A percentile compares a stretch with the other conserved stretches of the same genome.
phyloP scores from a whole-genome alignment of 75 land plant genomes.

The Cupressus sempervirens region DNA sequence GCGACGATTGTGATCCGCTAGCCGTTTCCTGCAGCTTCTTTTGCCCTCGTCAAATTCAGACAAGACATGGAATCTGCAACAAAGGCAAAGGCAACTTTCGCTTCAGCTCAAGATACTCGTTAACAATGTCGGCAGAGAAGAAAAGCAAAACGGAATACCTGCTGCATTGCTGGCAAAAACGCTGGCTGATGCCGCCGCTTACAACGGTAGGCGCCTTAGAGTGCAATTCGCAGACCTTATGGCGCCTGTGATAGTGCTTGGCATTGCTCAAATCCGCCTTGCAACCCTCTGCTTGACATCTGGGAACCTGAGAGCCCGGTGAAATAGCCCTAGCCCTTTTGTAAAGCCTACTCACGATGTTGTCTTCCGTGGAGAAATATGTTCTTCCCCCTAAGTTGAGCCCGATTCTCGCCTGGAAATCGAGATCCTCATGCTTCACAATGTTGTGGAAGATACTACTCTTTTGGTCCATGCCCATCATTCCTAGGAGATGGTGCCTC shows the following conservation, averaged over 20 bases:
- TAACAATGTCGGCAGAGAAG: neutral
- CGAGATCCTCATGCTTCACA: slow-evolving; percentile 5
- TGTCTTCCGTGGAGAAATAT: slow-evolving; percentile 10
- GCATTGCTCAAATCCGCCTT: slow-evolving; percentile 43
- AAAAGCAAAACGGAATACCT: slow-evolving; percentile 9
- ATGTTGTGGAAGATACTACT: slow-evolving; percentile 3
- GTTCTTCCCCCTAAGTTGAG: slow-evolving; percentile 11
- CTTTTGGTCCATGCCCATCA: slow-evolving; percentile 10
- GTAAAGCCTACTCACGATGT: slow-evolving; percentile 3
- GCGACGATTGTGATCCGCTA: slow-evolving; percentile 48
- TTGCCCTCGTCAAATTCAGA: slow-evolving; percentile 52
- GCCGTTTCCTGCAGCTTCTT: slow-evolving; percentile 52
- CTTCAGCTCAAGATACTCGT: neutral
- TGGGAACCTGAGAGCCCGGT: slow-evolving; percentile 15
- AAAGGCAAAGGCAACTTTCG: neutral
- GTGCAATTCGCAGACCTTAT: slow-evolving; percentile 57
- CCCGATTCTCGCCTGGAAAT: slow-evolving; percentile 12
- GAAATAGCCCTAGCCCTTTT: slow-evolving; percentile 10
- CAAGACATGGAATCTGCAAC: slow-evolving; percentile 43
- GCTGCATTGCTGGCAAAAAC: slow-evolving; percentile 43
- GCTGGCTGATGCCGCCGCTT: slow-evolving; percentile 18
- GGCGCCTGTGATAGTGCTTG: slow-evolving; percentile 53
- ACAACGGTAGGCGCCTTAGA: slow-evolving; percentile 41
- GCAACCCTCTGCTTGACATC: slow-evolving; percentile 55
- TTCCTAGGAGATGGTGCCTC: slow-evolving; percentile 5